These are phyloP conservation scores for Pharus latifolius DNA, from an alignment of 176 grass and related monocot genomes.

Conservation along the genomic window DNA sequence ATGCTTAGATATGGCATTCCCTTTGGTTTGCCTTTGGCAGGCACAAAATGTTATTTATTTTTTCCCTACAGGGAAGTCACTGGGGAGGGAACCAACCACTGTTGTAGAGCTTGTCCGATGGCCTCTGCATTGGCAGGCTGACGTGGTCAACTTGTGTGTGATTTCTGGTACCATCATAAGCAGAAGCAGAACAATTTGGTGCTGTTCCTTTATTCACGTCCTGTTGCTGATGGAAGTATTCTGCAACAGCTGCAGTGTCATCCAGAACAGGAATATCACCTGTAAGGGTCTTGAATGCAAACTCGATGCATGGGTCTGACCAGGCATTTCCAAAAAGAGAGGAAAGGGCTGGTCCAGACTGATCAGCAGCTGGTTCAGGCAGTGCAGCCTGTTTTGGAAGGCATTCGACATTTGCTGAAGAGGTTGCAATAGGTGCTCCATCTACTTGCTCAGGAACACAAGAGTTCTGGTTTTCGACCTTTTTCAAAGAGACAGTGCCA, in stretches of 20 bases:
- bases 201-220: conserved; percentile 28
- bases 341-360: conserved; percentile 8
- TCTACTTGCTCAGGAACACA: conserved; percentile 7
- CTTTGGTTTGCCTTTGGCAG: conserved; percentile 7
- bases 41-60: background rate
- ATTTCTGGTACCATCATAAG: conserved; percentile 15
- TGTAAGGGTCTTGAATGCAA: conserved; percentile 63
- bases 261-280: conserved; percentile 50
- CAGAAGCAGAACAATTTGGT: conserved; percentile 3
- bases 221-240: conserved; percentile 28
- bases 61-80: conserved; percentile 2
- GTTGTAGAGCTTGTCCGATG: conserved; percentile 19
- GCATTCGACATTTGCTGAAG: conserved; percentile 18
- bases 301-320: conserved; percentile 65
- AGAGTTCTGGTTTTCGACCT: conserved; percentile 15
- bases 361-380: conserved; percentile 14
- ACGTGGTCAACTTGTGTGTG: background rate
- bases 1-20: background rate
- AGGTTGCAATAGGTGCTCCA: conserved; percentile 5
- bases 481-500: conserved; percentile 9
- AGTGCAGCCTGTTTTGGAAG: background rate
- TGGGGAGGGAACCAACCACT: conserved; percentile 39
- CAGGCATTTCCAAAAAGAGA: conserved; percentile 45
- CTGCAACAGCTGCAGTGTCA: background rate
- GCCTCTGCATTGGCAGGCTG: background rate